phyloP scores from a whole-genome alignment of 768 basidiomycete genomes.

The Suillus cothurnatus region DNA sequence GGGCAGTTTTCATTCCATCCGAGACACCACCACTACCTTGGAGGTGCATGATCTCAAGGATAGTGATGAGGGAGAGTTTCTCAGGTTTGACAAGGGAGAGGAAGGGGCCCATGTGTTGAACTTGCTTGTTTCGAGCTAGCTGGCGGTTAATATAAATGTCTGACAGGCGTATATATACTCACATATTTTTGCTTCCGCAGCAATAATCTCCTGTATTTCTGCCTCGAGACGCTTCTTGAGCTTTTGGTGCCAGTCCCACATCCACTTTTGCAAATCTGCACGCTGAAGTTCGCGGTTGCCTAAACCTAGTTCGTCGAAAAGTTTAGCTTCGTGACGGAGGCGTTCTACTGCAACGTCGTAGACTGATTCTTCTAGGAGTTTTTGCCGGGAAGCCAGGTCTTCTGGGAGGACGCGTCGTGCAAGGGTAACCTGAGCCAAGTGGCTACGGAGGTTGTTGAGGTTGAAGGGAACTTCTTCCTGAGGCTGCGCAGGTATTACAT shows the following conservation, averaged over 20 bases:
- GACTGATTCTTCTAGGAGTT: slow-evolving; percentile 80
- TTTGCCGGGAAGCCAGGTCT: slow-evolving; percentile 75
- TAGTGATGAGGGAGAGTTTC: slow-evolving; percentile 84
- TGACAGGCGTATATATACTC: slow-evolving; percentile 10
- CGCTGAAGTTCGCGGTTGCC: slow-evolving; percentile 45
- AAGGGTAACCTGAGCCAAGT: slow-evolving; percentile 63
- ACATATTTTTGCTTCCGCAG: slow-evolving; percentile 36
- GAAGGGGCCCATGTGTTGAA: slow-evolving; percentile 62
- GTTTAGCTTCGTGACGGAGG: slow-evolving; percentile 60
- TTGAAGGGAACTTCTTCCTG: slow-evolving; percentile 68
- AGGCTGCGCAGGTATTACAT: slow-evolving; percentile 22
- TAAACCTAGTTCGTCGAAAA: slow-evolving; percentile 61
- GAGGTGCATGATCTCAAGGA: slow-evolving; percentile 85
- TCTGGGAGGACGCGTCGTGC: slow-evolving; percentile 65
- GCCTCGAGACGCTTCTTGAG: slow-evolving; percentile 52
- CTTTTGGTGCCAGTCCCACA: slow-evolving; percentile 83
- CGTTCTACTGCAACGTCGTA: slow-evolving; percentile 82
- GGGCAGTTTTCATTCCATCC: slow-evolving; percentile 88
- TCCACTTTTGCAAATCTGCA: slow-evolving; percentile 67
- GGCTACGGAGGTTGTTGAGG: slow-evolving; percentile 66
- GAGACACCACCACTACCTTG: slow-evolving; percentile 75
- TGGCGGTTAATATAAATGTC: background rate
- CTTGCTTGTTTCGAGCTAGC: slow-evolving; percentile 8
- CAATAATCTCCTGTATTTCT: slow-evolving; percentile 51
- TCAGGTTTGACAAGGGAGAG: slow-evolving; percentile 73